Evolutionary conservation across 2,329 filamentous ascomycete genomes (phyloP), one percentile per base, ranked within the genome.

Genomic region (Didymella exigua): DNA sequence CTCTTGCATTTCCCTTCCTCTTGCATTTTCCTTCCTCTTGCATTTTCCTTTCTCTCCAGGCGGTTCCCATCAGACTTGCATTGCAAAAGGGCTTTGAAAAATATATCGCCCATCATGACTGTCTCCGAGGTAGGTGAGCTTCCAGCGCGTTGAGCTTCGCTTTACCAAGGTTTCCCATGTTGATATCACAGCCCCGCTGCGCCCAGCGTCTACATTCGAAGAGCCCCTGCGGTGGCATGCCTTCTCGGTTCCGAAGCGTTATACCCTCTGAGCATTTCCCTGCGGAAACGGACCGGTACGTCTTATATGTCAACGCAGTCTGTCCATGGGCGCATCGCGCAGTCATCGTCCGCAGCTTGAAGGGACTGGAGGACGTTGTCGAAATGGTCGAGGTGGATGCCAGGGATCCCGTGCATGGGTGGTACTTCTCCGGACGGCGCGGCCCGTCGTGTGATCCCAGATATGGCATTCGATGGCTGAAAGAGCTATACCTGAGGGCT

Each of bases 401-500:
- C 29, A 60, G 63, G 45, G 69, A 73, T 44, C 38, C 59, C 16
- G 53, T 54, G 3, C 67, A 71, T 23, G 69, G 71, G 10, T 74
- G 72, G 72, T 71, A 61, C 27, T 75, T 74, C 48, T 66, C 63
- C 3, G 68, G 69, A 23, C 24, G 34, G 5, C 62, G 59, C 18
- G 72, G 72, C 0, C 69, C 68, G 16, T 58, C 59, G 4, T 47
- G 49, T 13, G 70, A 74, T 37, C 72, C 72, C 14, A 42, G 69
- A 8, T 64, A 68, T 36, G 71, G 72, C 45, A 62, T 67, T 66
- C 56, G 70, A 42, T 72, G 63, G 52, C 29, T 74, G 38, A 85
- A 87, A 50, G 79, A 95, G 43, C 73, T 96, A 36, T 96, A 96
- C 77, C 85, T 90, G 73, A 81, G 82, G 59, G 85, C 83, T 6